Conservation (phyloP, 345 rosid species). For the Noccaea bulbosa region DNA sequence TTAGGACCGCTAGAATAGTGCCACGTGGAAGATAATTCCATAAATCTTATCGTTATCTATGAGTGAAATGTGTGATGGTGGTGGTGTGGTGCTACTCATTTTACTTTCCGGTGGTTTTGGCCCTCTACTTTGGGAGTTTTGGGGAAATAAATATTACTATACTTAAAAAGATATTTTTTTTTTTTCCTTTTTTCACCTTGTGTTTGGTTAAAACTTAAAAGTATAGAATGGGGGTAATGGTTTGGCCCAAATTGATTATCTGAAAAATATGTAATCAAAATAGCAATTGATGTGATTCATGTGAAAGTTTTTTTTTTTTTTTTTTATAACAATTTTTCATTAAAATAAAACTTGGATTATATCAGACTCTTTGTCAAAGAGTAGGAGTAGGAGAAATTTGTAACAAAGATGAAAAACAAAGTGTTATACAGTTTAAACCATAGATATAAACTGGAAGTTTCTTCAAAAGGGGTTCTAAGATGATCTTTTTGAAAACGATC, state of each 20-base stretch:
- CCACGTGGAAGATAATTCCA: constrained; percentile 42
- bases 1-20: constrained; percentile 15
- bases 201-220: neutral
- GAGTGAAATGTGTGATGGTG: constrained; percentile 42
- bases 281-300: too few species aligned
- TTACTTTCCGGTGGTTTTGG: constrained; percentile 17
- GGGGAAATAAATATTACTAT: neutral
- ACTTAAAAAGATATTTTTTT: neutral
- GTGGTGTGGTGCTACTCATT: constrained; percentile 27
- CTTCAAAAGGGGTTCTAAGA: too few species aligned
- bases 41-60: constrained; percentile 42
- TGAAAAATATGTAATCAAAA: too few species aligned
- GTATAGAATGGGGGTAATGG: neutral
- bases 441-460: too few species aligned
- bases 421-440: too few species aligned
- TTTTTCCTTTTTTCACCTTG: neutral
- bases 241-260: neutral
- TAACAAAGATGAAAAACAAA: too few species aligned
- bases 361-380: too few species aligned
- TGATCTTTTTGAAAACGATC: too few species aligned
- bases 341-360: too few species aligned
- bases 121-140: neutral
- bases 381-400: too few species aligned
- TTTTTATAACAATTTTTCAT: too few species aligned
- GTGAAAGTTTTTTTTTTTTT: too few species aligned